phyloP scores from a whole-genome alignment of 129 eudicot genomes.

The Arctium lappa region DNA sequence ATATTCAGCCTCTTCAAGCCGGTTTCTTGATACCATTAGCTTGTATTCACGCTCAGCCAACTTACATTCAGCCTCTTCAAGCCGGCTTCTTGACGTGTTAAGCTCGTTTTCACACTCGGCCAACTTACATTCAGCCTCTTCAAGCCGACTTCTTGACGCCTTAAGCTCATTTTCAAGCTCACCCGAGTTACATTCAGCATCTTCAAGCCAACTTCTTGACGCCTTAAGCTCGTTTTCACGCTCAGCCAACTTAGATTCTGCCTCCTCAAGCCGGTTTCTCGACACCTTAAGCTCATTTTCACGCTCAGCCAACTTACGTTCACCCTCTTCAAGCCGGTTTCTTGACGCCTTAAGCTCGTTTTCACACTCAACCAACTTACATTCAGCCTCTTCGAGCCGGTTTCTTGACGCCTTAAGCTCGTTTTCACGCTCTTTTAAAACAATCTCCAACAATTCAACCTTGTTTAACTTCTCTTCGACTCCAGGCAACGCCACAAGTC shows the following conservation, averaged over 20 bases:
- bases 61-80: constrained; percentile 18
- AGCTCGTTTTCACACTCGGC: constrained; percentile 7
- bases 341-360: constrained; percentile 21
- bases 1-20: background rate
- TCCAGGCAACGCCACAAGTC: constrained; percentile 53
- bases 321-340: constrained; percentile 13
- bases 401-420: constrained; percentile 31
- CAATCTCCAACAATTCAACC: constrained; percentile 40
- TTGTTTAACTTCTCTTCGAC: constrained; percentile 51
- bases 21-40: constrained; percentile 15
- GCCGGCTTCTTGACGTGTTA: background rate
- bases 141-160: background rate
- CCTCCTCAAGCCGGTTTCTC: background rate
- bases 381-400: constrained; percentile 29
- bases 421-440: constrained; percentile 40
- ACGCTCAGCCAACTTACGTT: constrained; percentile 20
- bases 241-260: constrained; percentile 31
- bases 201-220: constrained; percentile 23
- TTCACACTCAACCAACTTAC: constrained; percentile 29
- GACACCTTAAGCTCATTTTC: constrained; percentile 38
- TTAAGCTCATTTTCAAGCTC: constrained; percentile 16
- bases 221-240: constrained; percentile 32
- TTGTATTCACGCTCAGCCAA: constrained; percentile 7
- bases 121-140: background rate
- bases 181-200: constrained; percentile 20